A percentile compares a stretch with the other conserved stretches of the same genome.
Evolutionary conservation across 2,329 filamentous ascomycete species (phyloP).

Genomic region (Colletotrichum somersetense): DNA sequence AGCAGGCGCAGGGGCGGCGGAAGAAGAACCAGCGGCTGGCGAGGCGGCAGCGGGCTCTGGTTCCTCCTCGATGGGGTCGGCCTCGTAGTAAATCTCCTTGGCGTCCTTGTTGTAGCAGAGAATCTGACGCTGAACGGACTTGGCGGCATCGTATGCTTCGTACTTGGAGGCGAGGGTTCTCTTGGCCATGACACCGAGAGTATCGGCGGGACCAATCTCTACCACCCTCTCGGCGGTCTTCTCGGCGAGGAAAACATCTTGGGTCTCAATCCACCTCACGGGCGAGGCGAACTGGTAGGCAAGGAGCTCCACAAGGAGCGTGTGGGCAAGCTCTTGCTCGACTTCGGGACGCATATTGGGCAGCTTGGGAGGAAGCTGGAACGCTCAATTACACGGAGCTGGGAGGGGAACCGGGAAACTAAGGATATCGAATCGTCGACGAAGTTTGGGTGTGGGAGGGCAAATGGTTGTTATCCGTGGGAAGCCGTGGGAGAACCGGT

Average conservation of each 20-base stretch:
- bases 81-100: slow-evolving; percentile 99
- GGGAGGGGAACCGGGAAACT: slow-evolving; percentile 42
- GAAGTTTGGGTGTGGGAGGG: slow-evolving; percentile 20
- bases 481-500: slow-evolving; percentile 37
- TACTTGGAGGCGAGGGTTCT: slow-evolving; percentile 96
- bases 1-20: slow-evolving; percentile 57
- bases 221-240: slow-evolving; percentile 97
- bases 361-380: slow-evolving; percentile 41
- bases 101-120: slow-evolving; percentile 99
- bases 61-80: slow-evolving; percentile 94
- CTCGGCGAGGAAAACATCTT: slow-evolving; percentile 98
- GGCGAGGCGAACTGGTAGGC: slow-evolving; percentile 99
- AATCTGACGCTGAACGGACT: slow-evolving; percentile 96
- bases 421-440: slow-evolving; percentile 39
- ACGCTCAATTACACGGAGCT: slow-evolving; percentile 39
- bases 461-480: slow-evolving; percentile 7
- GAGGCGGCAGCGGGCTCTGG: slow-evolving; percentile 70
- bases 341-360: slow-evolving; percentile 93
- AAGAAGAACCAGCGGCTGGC: slow-evolving; percentile 55
- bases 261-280: slow-evolving; percentile 99
- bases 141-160: slow-evolving; percentile 97
- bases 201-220: slow-evolving; percentile 96
- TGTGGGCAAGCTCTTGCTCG: slow-evolving; percentile 99
- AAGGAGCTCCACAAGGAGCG: slow-evolving; percentile 96
- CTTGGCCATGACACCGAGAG: slow-evolving; percentile 97